Conservation (phyloP, 352 stramenopile genomes). For the Pythium apleroticum region DNA sequence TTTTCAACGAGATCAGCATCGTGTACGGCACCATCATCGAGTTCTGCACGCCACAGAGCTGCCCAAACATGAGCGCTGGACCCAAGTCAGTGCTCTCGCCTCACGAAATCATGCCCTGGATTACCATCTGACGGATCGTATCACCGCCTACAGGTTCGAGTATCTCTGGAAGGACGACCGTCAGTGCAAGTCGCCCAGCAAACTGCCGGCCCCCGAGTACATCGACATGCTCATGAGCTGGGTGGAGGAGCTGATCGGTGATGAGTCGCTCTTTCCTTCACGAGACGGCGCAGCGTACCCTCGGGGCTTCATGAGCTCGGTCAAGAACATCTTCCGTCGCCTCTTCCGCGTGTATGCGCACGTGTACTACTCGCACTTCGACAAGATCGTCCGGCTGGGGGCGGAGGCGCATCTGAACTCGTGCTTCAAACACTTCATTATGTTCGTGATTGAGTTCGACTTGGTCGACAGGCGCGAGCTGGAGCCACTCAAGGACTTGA, state of each 20-base stretch:
- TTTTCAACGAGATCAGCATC: slow-evolving; percentile 94
- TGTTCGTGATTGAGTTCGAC: slow-evolving; percentile 95
- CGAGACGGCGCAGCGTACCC: slow-evolving; percentile 69
- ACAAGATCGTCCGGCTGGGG: slow-evolving; percentile 92
- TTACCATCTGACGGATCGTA: background rate
- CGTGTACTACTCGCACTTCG: slow-evolving; percentile 96
- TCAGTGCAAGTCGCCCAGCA: slow-evolving; percentile 69
- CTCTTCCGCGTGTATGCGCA: slow-evolving; percentile 97
- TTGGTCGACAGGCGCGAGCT: slow-evolving; percentile 93
- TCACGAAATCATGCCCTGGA: background rate
- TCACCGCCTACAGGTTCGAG: slow-evolving; percentile 55
- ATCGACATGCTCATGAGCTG: slow-evolving; percentile 92
- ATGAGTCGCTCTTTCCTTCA: slow-evolving; percentile 75
- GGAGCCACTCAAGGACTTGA: slow-evolving; percentile 93
- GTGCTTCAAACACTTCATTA: slow-evolving; percentile 98
- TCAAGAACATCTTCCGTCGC: slow-evolving; percentile 94
- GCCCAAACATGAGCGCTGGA: slow-evolving; percentile 73
- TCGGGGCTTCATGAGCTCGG: slow-evolving; percentile 74
- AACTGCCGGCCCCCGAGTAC: slow-evolving; percentile 86
- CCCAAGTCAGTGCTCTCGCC: slow-evolving; percentile 40
- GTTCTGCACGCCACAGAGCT: slow-evolving; percentile 70
- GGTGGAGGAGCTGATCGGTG: slow-evolving; percentile 88
- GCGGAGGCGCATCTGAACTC: slow-evolving; percentile 97
- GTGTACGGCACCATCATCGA: slow-evolving; percentile 90
- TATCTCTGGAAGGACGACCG: slow-evolving; percentile 87